These are phyloP conservation scores for Rhodomyrtus tomentosa DNA, from an alignment of 345 rosid genomes.

Conservation along the genomic window DNA sequence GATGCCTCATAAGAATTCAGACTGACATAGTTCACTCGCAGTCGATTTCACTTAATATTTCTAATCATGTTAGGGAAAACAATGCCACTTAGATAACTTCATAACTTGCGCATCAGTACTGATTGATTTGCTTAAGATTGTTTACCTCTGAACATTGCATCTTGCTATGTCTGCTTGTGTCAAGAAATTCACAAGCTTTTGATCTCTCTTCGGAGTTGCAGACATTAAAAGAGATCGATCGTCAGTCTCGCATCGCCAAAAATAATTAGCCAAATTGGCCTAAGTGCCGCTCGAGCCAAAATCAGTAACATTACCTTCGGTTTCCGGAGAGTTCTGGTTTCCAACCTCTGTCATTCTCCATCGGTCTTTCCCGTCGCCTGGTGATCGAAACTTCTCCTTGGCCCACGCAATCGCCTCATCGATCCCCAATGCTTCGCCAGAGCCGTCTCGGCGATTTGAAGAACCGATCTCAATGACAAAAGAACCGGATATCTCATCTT, in stretches of 20 bases:
- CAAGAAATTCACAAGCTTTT: not conserved
- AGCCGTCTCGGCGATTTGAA: constrained; percentile 25
- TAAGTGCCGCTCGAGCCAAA: not conserved
- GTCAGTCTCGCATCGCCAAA: not conserved
- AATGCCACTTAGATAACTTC: not conserved
- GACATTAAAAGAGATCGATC: not conserved
- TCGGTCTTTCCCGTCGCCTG: constrained; percentile 3
- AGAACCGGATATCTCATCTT: constrained; percentile 71
- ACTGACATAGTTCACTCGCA: not conserved
- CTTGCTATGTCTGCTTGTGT: not conserved
- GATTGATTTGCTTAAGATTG: not conserved
- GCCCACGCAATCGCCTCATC: constrained; percentile 78
- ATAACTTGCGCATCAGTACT: not conserved
- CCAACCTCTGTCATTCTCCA: not conserved
- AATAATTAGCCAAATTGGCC: not conserved
- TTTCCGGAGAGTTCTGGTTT: constrained; percentile 4
- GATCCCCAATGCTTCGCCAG: constrained; percentile 35
- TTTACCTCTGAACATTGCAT: constrained; percentile 3
- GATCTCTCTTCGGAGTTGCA: not conserved
- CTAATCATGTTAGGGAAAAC: not conserved
- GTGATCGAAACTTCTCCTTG: constrained; percentile 40
- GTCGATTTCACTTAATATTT: not conserved
- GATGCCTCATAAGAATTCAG: not conserved
- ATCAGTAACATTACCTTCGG: constrained; percentile 13
- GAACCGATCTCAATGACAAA: constrained; percentile 83